Base-by-base conservation (phyloP, 2,329 filamentous ascomycete species). In the Trichophyton verrucosum region DNA sequence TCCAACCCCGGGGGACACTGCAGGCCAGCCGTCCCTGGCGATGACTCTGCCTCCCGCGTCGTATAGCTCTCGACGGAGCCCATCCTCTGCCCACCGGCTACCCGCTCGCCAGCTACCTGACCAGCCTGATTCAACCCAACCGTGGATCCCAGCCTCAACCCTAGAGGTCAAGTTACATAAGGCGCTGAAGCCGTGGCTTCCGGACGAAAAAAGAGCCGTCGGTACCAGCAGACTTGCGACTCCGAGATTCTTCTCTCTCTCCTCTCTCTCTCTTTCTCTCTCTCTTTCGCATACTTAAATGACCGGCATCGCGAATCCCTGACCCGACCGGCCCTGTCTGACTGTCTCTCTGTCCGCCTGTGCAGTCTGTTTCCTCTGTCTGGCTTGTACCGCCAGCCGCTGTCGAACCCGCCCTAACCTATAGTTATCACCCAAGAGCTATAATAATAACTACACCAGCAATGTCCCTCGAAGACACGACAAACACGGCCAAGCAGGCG, bases 381-480 rank as follows among this genome's bases (percentile, higher is more conserved):
- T n/a, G 40, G 15, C 13, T 5, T n/a, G 40, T 44, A 30, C 15
- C n/a, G 20, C 15, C 0, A 20, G 13, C 6, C n/a, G 9, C 46
- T 8, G 46, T 27, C 33, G 33, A 38, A 4, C 33, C 33, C 11
- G 33, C 33, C 33, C 33, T 38, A 38, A 38, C 20, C 20, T 20
- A 20, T 38, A n/a, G n/a, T n/a, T n/a, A 38, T 38, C 8, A 13
- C 33, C 33, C 33, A 9, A 38, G 33, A 38, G 33, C 46, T 51
- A 47, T 47, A 20, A 20, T 20, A 20, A 20, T 3, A 20, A 24
- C 44, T 47, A 46, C 17, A 9, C 5, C n/a, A 30, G 47, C 51
- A 65, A 65, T 65, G 64, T 62, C 62, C 22, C 60, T 65, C 51
- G 58, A 61, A 38, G 58, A 59, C 40, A 60, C 58, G 5, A 58